These are phyloP conservation scores for Nyssa sinensis DNA, from an alignment of 148 eudicot genomes.

Conservation along the genomic window DNA sequence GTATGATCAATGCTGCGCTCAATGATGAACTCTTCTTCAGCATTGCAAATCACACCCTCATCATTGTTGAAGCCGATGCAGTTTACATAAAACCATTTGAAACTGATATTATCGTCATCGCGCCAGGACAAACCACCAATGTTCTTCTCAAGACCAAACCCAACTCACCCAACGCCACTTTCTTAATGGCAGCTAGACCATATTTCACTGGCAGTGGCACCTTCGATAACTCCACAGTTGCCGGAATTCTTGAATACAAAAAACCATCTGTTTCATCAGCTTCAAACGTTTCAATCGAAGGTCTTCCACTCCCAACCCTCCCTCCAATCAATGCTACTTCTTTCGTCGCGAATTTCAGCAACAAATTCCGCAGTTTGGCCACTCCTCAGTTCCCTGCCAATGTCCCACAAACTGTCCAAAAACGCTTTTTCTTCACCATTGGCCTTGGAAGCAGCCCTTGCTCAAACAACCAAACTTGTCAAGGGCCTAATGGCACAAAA, in stretches of 20 bases:
- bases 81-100: conserved; percentile 56
- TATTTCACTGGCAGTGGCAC: conserved; percentile 63
- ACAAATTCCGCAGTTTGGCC: conserved; percentile 45
- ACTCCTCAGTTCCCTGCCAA: conserved; percentile 38
- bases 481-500: conserved; percentile 59
- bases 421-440: conserved; percentile 51
- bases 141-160: conserved; percentile 57
- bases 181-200: conserved; percentile 62
- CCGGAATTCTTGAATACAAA: conserved; percentile 54
- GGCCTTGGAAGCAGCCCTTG: conserved; percentile 59
- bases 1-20: conserved; percentile 74
- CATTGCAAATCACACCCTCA: conserved; percentile 63
- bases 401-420: conserved; percentile 52
- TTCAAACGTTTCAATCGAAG: conserved; percentile 1
- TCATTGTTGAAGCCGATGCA: conserved; percentile 67
- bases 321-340: conserved; percentile 57
- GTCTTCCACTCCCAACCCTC: conserved; percentile 23
- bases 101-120: conserved; percentile 40
- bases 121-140: conserved; percentile 75
- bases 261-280: conserved; percentile 5
- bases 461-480: conserved; percentile 58
- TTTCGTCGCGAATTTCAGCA: conserved; percentile 39
- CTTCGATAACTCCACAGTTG: conserved; percentile 62
- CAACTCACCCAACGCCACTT: conserved; percentile 30
- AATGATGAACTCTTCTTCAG: conserved; percentile 71